Base-by-base conservation (phyloP, 352 stramenopile genomes). In the Globisporangium ultimum region DNA sequence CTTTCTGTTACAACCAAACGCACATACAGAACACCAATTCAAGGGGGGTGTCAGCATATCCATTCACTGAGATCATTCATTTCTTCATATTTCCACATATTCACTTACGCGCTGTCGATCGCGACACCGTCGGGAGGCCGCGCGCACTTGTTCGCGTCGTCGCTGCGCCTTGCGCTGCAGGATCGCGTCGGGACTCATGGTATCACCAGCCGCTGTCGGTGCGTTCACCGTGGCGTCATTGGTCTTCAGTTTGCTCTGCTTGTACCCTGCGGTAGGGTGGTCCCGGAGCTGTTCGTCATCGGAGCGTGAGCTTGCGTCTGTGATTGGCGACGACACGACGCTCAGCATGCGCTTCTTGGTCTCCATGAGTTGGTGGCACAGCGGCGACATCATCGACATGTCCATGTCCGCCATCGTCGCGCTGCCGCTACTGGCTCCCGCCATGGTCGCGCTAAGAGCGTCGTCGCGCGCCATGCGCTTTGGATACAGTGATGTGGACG, bases 131-230 rank as follows among this genome's bases (percentile, higher is more conserved):
- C 78, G 64, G 2, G 76, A 87, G 0, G 78, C 78, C 8, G 74
- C 78, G 18, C 78, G 76, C 55, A 88, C 78, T 63, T 88, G 78
- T 50, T 88, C 78, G 12, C 78, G 67, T 24, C 78, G 71, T 9
- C 78, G 74, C 55, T 85, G 78, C 3, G 78, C 78, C 51, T 88
- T 88, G 62, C 76, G 76, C 60, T 78, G 69, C 55, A 72, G 74
- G 53, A 84, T 72, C 45, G 77, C 73, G 28, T 88, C 78, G 14
- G 77, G 55, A 24, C 55, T 82, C 48, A 87, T 60, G 3, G 68
- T 62, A 14, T 76, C 66, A 36, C 28, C 28, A 36, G 28, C 4
- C 28, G 28, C 8, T 0, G 28, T 36, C 28, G 8, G 1, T 11
- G 28, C 28, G 28, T 24, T 50, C 12, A 18, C 24, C 20, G 24